Base-by-base conservation (phyloP, 768 basidiomycete species). In the Suillus luteus region DNA sequence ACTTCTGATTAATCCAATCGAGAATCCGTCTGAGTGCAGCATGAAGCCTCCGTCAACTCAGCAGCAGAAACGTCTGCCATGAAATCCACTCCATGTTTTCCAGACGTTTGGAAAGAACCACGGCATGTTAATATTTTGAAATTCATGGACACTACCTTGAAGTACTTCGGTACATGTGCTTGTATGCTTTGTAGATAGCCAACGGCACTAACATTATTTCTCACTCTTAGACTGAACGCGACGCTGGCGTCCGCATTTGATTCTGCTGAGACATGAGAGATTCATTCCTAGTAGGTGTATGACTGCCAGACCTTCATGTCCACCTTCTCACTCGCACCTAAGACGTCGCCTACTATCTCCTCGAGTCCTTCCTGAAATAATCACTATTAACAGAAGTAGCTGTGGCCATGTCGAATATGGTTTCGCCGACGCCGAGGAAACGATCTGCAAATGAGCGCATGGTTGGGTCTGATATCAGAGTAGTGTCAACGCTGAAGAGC, bases 381-480 rank as follows among this genome's bases (percentile, higher is more conserved):
- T 80, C 68, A 72, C 89, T 95, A 73, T 91, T 94, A 66, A 97
- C 92, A n/a, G 88, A 93, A 2, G 89, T 87, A 12, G 86, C 89
- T 70, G 95, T 90, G 41, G 90, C 79, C 75, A 95, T 83, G 72
- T 93, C 92, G 78, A 96, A 98, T 40, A 96, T 76, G 5, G 89
- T 87, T 77, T 98, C 96, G 59, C 96, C 96, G 31, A 95, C 80
- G 41, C 88, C 86, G 59, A 99, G 82, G 72, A 94, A 95, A 63
- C 83, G 85, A 69, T 97, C 92, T 3, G 92, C 88, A 11, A 93
- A 76, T 19, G 86, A 84, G 58, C 91, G 89, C 15, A 88, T 65
- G 10, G 91, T 95, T 2, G 90, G 83, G 71, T 98, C 94, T 44
- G 91, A 79, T 65, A 99, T 90, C 11, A 77, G 70, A 51, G 82